A percentile compares a stretch with the other conserved stretches of the same genome.
Conservation (phyloP, 192 early-diverging fungal genomes). For the Linnemannia zychae region DNA sequence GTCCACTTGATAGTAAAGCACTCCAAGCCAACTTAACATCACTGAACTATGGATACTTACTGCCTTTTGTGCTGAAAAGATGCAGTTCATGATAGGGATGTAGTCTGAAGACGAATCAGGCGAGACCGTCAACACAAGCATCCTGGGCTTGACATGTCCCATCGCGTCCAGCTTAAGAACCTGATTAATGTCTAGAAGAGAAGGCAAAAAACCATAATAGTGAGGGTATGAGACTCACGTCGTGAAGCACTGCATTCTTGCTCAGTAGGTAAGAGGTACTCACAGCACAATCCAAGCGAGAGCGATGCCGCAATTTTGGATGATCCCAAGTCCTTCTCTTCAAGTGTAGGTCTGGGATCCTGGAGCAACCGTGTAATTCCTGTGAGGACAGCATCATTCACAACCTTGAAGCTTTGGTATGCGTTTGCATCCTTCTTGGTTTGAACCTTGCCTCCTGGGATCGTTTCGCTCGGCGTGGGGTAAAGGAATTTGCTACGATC, state of each 20-base stretch:
- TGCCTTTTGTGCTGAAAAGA: conserved; percentile 95
- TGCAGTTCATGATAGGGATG: conserved; percentile 97
- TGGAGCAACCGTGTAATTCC: conserved; percentile 56
- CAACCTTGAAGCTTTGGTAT: conserved; percentile 69
- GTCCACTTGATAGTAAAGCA: not conserved
- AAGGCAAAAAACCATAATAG: not conserved
- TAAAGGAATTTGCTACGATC: conserved; percentile 67
- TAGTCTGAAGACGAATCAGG: conserved; percentile 91
- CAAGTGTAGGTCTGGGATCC: conserved; percentile 43
- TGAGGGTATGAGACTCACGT: not conserved
- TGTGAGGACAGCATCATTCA: conserved; percentile 63
- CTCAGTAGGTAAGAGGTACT: conserved; percentile 9
- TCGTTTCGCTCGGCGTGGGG: conserved; percentile 56
- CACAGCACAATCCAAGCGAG: conserved; percentile 74
- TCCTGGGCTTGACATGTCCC: conserved; percentile 77
- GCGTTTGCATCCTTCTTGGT: conserved; percentile 64
- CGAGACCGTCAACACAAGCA: conserved; percentile 89
- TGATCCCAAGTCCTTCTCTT: conserved; percentile 55
- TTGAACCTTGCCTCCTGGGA: conserved; percentile 30
- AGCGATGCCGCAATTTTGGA: conserved; percentile 73
- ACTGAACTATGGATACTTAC: conserved; percentile 57
- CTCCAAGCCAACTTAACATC: not conserved
- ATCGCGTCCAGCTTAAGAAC: conserved; percentile 68
- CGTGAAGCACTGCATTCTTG: not conserved
- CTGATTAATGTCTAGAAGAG: conserved; percentile 74